phyloP scores from a whole-genome alignment of 768 basidiomycete genomes.

The Sistotremastrum suecicum region DNA sequence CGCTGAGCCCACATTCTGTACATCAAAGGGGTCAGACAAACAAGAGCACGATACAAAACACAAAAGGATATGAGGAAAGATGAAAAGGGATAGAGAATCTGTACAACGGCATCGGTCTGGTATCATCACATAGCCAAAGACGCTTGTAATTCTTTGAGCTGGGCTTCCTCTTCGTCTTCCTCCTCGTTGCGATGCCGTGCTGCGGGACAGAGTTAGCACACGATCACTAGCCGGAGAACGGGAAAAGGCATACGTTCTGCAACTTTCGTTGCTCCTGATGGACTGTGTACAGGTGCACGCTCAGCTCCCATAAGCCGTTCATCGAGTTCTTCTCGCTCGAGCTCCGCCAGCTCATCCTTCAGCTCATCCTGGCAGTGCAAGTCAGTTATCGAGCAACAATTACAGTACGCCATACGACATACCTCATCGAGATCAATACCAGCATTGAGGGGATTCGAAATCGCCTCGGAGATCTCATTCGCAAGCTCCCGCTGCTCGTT shows the following conservation, averaged over 20 bases:
- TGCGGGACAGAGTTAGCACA: slow-evolving; percentile 1
- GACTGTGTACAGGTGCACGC: slow-evolving; percentile 76
- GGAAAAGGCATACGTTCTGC: slow-evolving; percentile 28
- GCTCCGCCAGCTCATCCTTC: slow-evolving; percentile 62
- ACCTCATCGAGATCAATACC: slow-evolving; percentile 63
- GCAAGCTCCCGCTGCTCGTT: slow-evolving; percentile 86
- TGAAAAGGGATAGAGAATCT: slow-evolving; percentile 4
- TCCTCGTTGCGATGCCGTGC: slow-evolving; percentile 29
- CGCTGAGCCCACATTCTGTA: not conserved
- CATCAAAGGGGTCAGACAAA: not conserved
- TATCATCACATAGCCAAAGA: slow-evolving; percentile 59
- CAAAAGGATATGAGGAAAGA: slow-evolving; percentile 10
- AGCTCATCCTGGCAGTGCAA: slow-evolving; percentile 56
- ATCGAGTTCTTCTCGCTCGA: slow-evolving; percentile 84
- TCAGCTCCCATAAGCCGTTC: slow-evolving; percentile 77
- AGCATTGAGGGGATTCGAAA: slow-evolving; percentile 54
- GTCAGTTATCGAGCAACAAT: not conserved
- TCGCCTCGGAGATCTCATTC: slow-evolving; percentile 81
- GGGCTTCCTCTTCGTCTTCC: slow-evolving; percentile 86
- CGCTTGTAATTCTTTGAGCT: slow-evolving; percentile 82
- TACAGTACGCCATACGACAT: slow-evolving; percentile 11
- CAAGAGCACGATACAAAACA: slow-evolving; percentile 4
- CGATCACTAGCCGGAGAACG: not conserved
- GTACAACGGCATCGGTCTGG: not conserved
- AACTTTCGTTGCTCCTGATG: slow-evolving; percentile 37